Conservation (phyloP, 2,329 filamentous ascomycete genomes). For the Aspergillus sp. region DNA sequence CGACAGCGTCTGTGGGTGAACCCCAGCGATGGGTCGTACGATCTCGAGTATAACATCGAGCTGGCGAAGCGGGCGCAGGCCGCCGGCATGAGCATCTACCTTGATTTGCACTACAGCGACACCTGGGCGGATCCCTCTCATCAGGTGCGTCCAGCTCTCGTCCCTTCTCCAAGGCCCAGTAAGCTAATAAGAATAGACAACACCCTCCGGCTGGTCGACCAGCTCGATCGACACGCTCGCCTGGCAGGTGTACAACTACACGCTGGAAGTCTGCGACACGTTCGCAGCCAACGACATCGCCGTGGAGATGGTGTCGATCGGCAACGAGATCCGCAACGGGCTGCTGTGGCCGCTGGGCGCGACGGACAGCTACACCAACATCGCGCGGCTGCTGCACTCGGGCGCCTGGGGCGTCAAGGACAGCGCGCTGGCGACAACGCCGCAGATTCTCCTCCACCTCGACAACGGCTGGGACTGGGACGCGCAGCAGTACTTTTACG, state of each 20-base stretch:
- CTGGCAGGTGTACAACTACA: slow-evolving; percentile 68
- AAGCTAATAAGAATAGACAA: slow-evolving; percentile 35
- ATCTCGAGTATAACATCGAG: slow-evolving; percentile 67
- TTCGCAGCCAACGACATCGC: slow-evolving; percentile 58
- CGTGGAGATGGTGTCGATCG: slow-evolving; percentile 66
- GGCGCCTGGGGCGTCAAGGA: slow-evolving; percentile 65
- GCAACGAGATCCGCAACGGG: slow-evolving; percentile 70
- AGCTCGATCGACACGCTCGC: slow-evolving; percentile 58
- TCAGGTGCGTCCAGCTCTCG: no score
- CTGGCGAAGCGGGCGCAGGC: slow-evolving; percentile 65
- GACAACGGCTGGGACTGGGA: slow-evolving; percentile 74
- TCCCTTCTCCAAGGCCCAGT: no score
- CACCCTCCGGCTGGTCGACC: slow-evolving; percentile 63
- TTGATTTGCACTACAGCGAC: slow-evolving; percentile 67
- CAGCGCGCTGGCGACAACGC: slow-evolving; percentile 54
- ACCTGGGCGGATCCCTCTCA: slow-evolving; percentile 69
- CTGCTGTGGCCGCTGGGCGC: slow-evolving; percentile 66
- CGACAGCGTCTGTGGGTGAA: slow-evolving; percentile 73
- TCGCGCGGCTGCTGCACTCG: slow-evolving; percentile 63
- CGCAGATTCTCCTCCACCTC: slow-evolving; percentile 72
- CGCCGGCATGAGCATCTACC: slow-evolving; percentile 59
- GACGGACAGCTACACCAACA: slow-evolving; percentile 56
- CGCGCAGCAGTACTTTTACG: slow-evolving; percentile 66
- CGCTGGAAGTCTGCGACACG: slow-evolving; percentile 58
- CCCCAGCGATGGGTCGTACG: slow-evolving; percentile 62